A percentile compares a stretch with the other conserved stretches of the same genome.
Evolutionary conservation across 139 green algal genomes (phyloP).

Genomic region (Marvania coccoides): DNA sequence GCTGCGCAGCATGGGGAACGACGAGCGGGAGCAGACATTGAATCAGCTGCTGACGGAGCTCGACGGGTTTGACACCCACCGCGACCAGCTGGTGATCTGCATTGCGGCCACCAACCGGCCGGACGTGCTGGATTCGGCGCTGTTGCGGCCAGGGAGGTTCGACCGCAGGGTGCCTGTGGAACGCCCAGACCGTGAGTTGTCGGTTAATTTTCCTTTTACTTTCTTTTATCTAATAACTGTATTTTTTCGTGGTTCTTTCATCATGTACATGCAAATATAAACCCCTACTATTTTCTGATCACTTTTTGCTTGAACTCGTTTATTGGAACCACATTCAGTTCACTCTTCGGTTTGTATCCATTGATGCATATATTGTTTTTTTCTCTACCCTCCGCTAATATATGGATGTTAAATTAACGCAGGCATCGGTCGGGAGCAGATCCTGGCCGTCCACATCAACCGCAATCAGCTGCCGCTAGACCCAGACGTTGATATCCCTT

Average conservation of each 20-base stretch:
- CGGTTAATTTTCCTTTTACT: no score
- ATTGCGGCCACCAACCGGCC: conserved; percentile 83
- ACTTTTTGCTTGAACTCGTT: no score
- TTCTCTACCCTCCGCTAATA: no score
- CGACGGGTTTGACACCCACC: conserved; percentile 65
- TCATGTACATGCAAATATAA: no score
- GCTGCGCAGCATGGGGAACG: conserved; percentile 63
- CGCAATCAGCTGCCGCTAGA: conserved; percentile 64
- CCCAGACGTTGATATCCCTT: conserved; percentile 49
- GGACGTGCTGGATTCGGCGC: conserved; percentile 78
- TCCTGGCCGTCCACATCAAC: conserved; percentile 57
- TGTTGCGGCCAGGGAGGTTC: conserved; percentile 77
- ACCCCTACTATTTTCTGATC: no score
- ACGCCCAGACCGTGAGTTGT: conserved; percentile 66
- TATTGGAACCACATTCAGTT: no score
- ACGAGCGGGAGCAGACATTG: conserved; percentile 87
- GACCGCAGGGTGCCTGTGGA: conserved; percentile 72
- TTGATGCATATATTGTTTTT: no score
- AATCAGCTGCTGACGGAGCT: conserved; percentile 90
- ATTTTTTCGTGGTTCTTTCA: no score
- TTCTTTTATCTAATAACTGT: no score
- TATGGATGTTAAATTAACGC: no score
- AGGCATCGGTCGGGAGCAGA: conserved; percentile 58
- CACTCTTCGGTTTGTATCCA: no score
- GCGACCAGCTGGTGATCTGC: conserved; percentile 60